Evolutionary conservation across 305 asterid genomes (phyloP).

Genomic region (Rubia balearica): DNA sequence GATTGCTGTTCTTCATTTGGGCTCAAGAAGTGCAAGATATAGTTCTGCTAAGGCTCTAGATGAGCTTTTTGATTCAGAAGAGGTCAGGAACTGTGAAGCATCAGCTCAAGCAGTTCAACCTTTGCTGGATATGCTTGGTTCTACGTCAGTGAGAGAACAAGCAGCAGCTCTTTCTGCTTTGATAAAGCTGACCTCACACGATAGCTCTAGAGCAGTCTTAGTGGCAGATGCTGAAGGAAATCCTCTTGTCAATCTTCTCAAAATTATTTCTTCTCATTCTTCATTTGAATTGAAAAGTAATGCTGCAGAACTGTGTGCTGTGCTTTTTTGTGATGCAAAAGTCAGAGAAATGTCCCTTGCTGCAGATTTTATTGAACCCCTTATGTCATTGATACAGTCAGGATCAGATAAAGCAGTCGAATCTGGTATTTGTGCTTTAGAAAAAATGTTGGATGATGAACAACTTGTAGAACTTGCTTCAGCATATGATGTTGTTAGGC

Average conservation of each 20-base stretch:
- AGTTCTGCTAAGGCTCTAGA: slow-evolving; percentile 72
- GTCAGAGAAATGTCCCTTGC: slow-evolving; percentile 49
- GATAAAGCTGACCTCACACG: slow-evolving; percentile 57
- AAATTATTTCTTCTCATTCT: slow-evolving; percentile 46
- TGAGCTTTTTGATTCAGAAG: slow-evolving; percentile 62
- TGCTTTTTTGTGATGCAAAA: slow-evolving; percentile 50
- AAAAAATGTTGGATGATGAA: slow-evolving; percentile 68
- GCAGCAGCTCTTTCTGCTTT: slow-evolving; percentile 63
- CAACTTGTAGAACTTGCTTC: slow-evolving; percentile 55
- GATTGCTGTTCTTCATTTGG: slow-evolving; percentile 89
- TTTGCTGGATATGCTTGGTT: slow-evolving; percentile 62
- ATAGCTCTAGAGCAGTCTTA: slow-evolving; percentile 44
- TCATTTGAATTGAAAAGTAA: slow-evolving; percentile 56
- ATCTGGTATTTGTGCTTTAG: slow-evolving; percentile 76
- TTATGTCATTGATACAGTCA: slow-evolving; percentile 64
- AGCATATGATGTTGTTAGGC: slow-evolving; percentile 50
- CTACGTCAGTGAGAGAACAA: slow-evolving; percentile 54
- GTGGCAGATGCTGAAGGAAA: slow-evolving; percentile 64
- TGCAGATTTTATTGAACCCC: slow-evolving; percentile 59
- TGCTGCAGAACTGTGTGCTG: slow-evolving; percentile 66
- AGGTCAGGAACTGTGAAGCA: slow-evolving; percentile 59
- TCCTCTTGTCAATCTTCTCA: slow-evolving; percentile 53
- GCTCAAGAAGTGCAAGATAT: slow-evolving; percentile 69
- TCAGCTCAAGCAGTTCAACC: slow-evolving; percentile 79
- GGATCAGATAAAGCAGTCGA: slow-evolving; percentile 54